Conservation (phyloP, 495 filamentous ascomycete genomes). For the Lophiostoma macrostomum region DNA sequence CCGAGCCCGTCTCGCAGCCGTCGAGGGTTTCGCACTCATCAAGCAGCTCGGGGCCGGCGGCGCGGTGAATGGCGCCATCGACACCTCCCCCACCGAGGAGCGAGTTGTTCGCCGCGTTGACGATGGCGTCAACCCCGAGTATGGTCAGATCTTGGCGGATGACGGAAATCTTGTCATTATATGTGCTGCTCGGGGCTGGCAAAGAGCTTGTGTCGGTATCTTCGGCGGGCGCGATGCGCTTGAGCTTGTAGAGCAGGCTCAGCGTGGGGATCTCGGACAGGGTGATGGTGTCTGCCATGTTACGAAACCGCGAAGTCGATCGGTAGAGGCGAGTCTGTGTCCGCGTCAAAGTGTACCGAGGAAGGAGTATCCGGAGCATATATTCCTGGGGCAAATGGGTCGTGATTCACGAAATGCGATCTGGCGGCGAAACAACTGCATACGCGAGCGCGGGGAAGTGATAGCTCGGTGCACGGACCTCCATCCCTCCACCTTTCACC, state of each 20-base stretch:
- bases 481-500: too few relatives aligned
- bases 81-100: constrained; percentile 86
- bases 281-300: constrained; percentile 32
- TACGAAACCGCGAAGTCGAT: neutral
- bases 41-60: constrained; percentile 68
- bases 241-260: constrained; percentile 58
- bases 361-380: too few relatives aligned
- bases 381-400: too few relatives aligned
- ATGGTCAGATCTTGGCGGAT: constrained; percentile 80
- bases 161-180: constrained; percentile 71
- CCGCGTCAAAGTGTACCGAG: too few relatives aligned
- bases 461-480: too few relatives aligned
- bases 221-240: constrained; percentile 21
- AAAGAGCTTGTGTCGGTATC: constrained; percentile 15
- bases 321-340: neutral
- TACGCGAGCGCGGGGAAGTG: too few relatives aligned
- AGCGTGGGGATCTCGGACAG: constrained; percentile 64
- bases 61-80: constrained; percentile 67
- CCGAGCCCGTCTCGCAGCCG: constrained; percentile 73
- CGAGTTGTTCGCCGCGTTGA: constrained; percentile 84
- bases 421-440: too few relatives aligned
- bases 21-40: constrained; percentile 64
- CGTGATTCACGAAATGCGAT: too few relatives aligned
- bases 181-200: constrained; percentile 24
- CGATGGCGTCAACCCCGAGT: constrained; percentile 76